phyloP scores from a whole-genome alignment of 768 basidiomycete species.

The Tricholoma sp. region DNA sequence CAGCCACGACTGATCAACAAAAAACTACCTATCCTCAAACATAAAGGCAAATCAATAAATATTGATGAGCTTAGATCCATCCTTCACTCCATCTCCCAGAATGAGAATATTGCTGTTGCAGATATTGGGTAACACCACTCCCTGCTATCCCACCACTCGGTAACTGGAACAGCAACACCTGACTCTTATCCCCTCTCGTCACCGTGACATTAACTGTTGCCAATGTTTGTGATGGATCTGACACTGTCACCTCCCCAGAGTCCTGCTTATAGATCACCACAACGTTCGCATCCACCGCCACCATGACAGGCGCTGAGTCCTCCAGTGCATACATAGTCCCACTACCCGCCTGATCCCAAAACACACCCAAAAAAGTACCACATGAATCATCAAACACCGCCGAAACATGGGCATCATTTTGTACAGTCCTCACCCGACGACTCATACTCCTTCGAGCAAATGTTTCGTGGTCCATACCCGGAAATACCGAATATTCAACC shows the following conservation, averaged over 20 bases:
- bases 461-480: conserved; percentile 36
- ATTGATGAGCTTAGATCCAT: too few relatives aligned
- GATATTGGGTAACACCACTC: conserved; percentile 13
- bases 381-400: conserved; percentile 44
- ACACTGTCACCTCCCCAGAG: conserved; percentile 46
- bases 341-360: conserved; percentile 51
- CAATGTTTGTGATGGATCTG: conserved; percentile 63
- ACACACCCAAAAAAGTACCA: conserved; percentile 42
- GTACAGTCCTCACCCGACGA: conserved; percentile 30
- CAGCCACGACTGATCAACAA: too few relatives aligned
- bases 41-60: too few relatives aligned
- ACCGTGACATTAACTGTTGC: conserved; percentile 26
- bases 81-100: neutral
- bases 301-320: conserved; percentile 22
- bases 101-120: neutral
- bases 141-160: conserved; percentile 22
- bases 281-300: conserved; percentile 36
- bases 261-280: conserved; percentile 39
- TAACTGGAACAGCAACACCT: conserved; percentile 17
- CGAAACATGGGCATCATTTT: conserved; percentile 45
- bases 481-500: conserved; percentile 53
- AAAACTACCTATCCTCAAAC: too few relatives aligned
- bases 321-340: conserved; percentile 30
- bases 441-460: conserved; percentile 35
- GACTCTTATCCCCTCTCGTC: conserved; percentile 22